Evolutionary conservation across 202 grass and related monocot species (phyloP).

Genomic region (Schoenoplectus triqueter): DNA sequence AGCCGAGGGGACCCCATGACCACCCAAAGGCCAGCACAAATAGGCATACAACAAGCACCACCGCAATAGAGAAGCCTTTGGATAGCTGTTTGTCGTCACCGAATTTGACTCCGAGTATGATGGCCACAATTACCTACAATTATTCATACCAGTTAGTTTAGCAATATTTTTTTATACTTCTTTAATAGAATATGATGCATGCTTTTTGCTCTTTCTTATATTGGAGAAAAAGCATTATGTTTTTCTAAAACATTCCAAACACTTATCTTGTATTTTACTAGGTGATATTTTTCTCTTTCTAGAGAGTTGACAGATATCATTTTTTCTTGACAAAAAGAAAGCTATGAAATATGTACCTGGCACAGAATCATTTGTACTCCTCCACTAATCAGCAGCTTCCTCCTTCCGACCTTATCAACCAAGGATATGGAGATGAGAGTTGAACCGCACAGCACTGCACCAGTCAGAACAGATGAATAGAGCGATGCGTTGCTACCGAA

Average conservation of each 20-base stretch:
- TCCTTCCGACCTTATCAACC: conserved; percentile 74
- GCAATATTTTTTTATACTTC: not conserved
- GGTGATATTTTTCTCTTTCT: no score
- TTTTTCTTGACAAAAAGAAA: not conserved
- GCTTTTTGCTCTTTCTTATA: not conserved
- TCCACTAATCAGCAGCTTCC: conserved; percentile 67
- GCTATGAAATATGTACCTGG: conserved; percentile 45
- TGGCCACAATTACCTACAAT: conserved; percentile 71
- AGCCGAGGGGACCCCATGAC: conserved; percentile 92
- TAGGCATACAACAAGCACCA: conserved; percentile 81
- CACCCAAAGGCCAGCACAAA: conserved; percentile 88
- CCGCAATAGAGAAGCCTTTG: conserved; percentile 67
- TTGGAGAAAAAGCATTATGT: not conserved
- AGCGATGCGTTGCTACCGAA: conserved; percentile 67
- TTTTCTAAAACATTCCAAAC: not conserved
- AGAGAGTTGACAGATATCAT: no score
- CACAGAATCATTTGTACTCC: conserved; percentile 80
- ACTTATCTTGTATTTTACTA: not conserved
- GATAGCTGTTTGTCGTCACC: conserved; percentile 73
- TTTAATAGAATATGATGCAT: not conserved
- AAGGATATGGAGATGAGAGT: conserved; percentile 70
- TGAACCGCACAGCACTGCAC: conserved; percentile 65
- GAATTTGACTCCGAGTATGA: conserved; percentile 80
- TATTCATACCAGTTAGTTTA: not conserved
- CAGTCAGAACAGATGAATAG: conserved; percentile 72